Percentiles rank a stretch among this genome's conserved stretches.
Conservation (phyloP, 1,284 basidiomycete genomes). For the Schizophyllum commune region DNA sequence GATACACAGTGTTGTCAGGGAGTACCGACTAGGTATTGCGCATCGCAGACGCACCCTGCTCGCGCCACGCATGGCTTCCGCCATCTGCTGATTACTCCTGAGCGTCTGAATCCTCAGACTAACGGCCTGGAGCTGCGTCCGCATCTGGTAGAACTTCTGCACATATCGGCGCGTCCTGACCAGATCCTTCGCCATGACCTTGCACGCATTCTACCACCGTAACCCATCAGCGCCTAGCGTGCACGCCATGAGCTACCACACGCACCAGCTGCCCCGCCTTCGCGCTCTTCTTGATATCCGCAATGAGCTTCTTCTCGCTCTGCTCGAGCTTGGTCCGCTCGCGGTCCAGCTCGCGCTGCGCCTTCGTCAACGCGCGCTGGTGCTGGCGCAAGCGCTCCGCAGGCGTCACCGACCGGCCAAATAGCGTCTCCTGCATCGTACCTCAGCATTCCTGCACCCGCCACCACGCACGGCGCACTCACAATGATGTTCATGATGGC, state of each 20-base stretch:
- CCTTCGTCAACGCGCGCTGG: slow-evolving; percentile 92
- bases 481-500: slow-evolving; percentile 68
- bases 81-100: slow-evolving; percentile 98
- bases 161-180: slow-evolving; percentile 93
- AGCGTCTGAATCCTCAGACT: slow-evolving; percentile 94
- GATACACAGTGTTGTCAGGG: slow-evolving; percentile 4
- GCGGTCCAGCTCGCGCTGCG: slow-evolving; percentile 94
- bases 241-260: slow-evolving; percentile 8
- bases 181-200: slow-evolving; percentile 98
- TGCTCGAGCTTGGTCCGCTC: slow-evolving; percentile 92
- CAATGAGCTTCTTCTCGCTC: slow-evolving; percentile 89
- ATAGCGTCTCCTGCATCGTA: slow-evolving; percentile 74
- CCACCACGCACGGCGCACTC: slow-evolving; percentile 9
- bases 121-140: slow-evolving; percentile 96
- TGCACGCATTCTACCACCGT: slow-evolving; percentile 82
- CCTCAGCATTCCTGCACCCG: slow-evolving; percentile 7
- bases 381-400: slow-evolving; percentile 95
- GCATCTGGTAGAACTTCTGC: slow-evolving; percentile 99
- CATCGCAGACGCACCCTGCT: slow-evolving; percentile 62
- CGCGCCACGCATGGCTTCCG: slow-evolving; percentile 97
- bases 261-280: slow-evolving; percentile 92
- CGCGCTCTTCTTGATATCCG: slow-evolving; percentile 95
- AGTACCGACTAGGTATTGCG: slow-evolving; percentile 3
- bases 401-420: slow-evolving; percentile 90
- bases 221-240: not conserved